Evolutionary conservation across 495 filamentous ascomycete species (phyloP).

Genomic region (Neurospora pannonica): DNA sequence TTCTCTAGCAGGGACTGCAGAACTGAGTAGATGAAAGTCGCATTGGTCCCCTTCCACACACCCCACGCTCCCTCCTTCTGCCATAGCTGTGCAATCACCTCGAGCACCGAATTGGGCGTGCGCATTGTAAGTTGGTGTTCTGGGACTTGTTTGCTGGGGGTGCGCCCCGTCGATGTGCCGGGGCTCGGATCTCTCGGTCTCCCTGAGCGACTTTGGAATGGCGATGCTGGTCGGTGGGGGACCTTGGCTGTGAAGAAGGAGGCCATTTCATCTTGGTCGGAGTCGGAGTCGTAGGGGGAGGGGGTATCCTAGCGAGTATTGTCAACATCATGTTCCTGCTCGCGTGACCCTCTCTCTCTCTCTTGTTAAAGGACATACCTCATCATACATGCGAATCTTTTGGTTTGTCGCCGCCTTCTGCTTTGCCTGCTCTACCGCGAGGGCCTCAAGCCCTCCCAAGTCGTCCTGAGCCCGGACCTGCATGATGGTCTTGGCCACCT

Average conservation of each 20-base stretch:
- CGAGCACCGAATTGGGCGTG: slow-evolving; percentile 62
- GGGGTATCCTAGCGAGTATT: slow-evolving; percentile 3
- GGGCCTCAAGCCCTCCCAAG: slow-evolving; percentile 22
- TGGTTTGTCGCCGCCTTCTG: slow-evolving; percentile 26
- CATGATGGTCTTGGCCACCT: slow-evolving; percentile 87
- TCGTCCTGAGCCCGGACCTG: slow-evolving; percentile 59
- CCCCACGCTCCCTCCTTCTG: slow-evolving; percentile 81
- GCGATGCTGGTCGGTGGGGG: slow-evolving; percentile 45
- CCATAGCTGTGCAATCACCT: slow-evolving; percentile 78
- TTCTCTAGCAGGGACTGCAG: slow-evolving; percentile 78
- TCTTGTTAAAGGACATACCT: slow-evolving; percentile 28
- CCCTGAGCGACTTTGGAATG: slow-evolving; percentile 34
- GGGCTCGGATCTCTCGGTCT: slow-evolving; percentile 22
- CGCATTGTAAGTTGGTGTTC: slow-evolving; percentile 60
- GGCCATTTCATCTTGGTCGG: slow-evolving; percentile 67
- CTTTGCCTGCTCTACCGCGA: slow-evolving; percentile 12
- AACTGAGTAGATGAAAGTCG: slow-evolving; percentile 80
- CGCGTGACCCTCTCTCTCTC: not conserved
- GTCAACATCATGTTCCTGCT: not conserved
- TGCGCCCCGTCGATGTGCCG: slow-evolving; percentile 10
- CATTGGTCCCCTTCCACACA: slow-evolving; percentile 87
- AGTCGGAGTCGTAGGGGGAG: slow-evolving; percentile 47
- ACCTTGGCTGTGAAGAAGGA: slow-evolving; percentile 62
- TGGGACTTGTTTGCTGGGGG: slow-evolving; percentile 18
- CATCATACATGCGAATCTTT: slow-evolving; percentile 34